These are phyloP conservation scores for Calonectria pseudoturangicola DNA, from an alignment of 2,329 filamentous ascomycete species.

Conservation along the genomic window DNA sequence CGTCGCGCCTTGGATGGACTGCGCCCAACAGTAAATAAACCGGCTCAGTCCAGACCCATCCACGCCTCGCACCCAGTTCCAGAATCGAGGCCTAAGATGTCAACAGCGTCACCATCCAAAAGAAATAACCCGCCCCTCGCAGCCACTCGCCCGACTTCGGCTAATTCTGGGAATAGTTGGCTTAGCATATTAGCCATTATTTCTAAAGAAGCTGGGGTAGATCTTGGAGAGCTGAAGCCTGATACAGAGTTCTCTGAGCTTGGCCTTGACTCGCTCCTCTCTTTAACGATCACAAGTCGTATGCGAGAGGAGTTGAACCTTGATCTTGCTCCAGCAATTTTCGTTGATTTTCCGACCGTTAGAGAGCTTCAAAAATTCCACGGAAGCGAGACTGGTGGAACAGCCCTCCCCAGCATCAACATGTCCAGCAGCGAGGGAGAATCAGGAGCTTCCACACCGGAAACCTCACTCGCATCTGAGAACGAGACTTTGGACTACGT, in stretches of 20 bases:
- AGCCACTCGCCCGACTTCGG: conserved; percentile 16
- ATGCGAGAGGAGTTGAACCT: conserved; percentile 73
- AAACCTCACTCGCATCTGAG: conserved; percentile 44
- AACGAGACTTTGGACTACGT: conserved; percentile 34
- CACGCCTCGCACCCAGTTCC: background rate
- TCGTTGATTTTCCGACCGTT: conserved; percentile 55
- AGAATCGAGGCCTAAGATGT: background rate
- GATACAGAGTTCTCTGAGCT: conserved; percentile 73
- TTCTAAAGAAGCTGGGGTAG: conserved; percentile 83
- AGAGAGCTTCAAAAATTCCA: conserved; percentile 43
- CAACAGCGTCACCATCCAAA: conserved; percentile 49
- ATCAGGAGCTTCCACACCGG: conserved; percentile 65
- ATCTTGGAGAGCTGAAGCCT: conserved; percentile 76
- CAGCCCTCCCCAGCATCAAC: conserved; percentile 75
- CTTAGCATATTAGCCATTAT: conserved; percentile 59
- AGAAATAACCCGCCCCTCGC: conserved; percentile 42
- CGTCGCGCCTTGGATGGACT: conserved; percentile 44
- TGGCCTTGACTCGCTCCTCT: conserved; percentile 77
- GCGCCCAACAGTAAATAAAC: conserved; percentile 20
- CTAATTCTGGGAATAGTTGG: conserved; percentile 31
- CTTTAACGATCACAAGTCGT: conserved; percentile 72
- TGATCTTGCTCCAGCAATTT: conserved; percentile 65
- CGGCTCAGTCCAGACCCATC: background rate
- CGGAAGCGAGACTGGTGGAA: conserved; percentile 64
- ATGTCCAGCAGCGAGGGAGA: conserved; percentile 80